Evolutionary conservation across 2,329 filamentous ascomycete species (phyloP).

Genomic region (Paracorniculantispora psalliotae): DNA sequence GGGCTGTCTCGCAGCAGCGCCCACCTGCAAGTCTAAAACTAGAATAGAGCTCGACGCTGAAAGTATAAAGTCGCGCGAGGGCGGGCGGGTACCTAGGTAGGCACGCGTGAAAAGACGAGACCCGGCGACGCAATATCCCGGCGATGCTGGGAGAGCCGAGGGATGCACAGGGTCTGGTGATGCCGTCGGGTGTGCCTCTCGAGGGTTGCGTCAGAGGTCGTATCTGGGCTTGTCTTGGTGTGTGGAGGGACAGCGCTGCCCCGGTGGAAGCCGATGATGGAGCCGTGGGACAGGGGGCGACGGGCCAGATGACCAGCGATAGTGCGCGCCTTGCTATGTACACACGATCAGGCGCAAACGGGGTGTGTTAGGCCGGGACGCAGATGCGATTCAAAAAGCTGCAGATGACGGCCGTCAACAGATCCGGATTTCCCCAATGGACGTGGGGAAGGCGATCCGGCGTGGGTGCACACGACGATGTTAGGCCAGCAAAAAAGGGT

Average conservation of each 20-base stretch:
- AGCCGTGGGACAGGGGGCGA: neutral
- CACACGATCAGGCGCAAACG: slow-evolving; percentile 3
- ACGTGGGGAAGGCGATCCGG: neutral
- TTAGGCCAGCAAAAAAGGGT: neutral
- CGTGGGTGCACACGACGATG: neutral
- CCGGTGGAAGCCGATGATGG: slow-evolving; percentile 3
- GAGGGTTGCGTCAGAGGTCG: neutral
- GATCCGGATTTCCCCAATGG: neutral
- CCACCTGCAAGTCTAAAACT: slow-evolving; percentile 42
- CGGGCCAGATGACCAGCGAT: slow-evolving; percentile 9
- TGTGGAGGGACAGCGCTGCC: neutral
- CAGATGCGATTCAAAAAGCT: neutral
- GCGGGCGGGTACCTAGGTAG: neutral
- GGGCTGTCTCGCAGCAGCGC: slow-evolving; percentile 77
- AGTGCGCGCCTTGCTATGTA: too few species aligned
- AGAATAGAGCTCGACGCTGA: slow-evolving; percentile 3
- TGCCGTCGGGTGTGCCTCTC: neutral
- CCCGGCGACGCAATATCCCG: neutral
- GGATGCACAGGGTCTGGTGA: neutral
- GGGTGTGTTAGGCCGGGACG: neutral
- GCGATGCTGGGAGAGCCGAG: neutral
- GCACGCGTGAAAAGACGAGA: neutral
- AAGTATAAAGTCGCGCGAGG: slow-evolving; percentile 2
- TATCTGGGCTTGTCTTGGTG: neutral
- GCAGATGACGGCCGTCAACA: neutral